phyloP scores from a whole-genome alignment of 192 early-diverging fungal genomes.

The Phycomyces nitens region DNA sequence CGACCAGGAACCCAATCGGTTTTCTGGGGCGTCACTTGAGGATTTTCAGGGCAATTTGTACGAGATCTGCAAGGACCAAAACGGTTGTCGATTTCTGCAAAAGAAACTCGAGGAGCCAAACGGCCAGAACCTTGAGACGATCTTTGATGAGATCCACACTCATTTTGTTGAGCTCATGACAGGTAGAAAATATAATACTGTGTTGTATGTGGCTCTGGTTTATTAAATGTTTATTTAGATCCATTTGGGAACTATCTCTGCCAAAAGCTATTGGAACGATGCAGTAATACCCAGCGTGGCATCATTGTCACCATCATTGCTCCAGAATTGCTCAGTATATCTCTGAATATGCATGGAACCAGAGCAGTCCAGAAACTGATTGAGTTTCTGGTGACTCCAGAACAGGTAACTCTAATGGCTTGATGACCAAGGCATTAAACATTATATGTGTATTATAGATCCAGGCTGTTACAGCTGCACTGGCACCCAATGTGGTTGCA shows the following conservation, averaged over 20 bases:
- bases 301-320: constrained; percentile 71
- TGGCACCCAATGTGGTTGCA: constrained; percentile 69
- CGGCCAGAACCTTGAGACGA: constrained; percentile 57
- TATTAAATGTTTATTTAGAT: constrained; percentile 55
- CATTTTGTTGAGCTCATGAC: constrained; percentile 83
- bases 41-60: constrained; percentile 72
- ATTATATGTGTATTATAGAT: constrained; percentile 44
- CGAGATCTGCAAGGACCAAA: constrained; percentile 82
- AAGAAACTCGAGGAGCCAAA: constrained; percentile 80
- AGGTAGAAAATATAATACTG: constrained; percentile 38
- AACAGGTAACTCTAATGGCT: constrained; percentile 41
- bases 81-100: constrained; percentile 85
- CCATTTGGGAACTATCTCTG: constrained; percentile 92
- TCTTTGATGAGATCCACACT: constrained; percentile 72
- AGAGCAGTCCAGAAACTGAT: constrained; percentile 92
- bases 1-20: constrained; percentile 58
- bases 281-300: constrained; percentile 70
- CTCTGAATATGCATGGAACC: constrained; percentile 89
- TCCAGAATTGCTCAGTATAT: constrained; percentile 73
- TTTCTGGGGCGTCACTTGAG: constrained; percentile 60
- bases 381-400: constrained; percentile 64
- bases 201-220: too few relatives aligned
- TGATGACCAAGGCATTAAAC: background rate
- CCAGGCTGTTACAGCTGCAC: constrained; percentile 59
- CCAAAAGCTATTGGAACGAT: constrained; percentile 84